phyloP scores from a whole-genome alignment of 371 early-diverging fungal species.

The Dichotomocladium elegans region DNA sequence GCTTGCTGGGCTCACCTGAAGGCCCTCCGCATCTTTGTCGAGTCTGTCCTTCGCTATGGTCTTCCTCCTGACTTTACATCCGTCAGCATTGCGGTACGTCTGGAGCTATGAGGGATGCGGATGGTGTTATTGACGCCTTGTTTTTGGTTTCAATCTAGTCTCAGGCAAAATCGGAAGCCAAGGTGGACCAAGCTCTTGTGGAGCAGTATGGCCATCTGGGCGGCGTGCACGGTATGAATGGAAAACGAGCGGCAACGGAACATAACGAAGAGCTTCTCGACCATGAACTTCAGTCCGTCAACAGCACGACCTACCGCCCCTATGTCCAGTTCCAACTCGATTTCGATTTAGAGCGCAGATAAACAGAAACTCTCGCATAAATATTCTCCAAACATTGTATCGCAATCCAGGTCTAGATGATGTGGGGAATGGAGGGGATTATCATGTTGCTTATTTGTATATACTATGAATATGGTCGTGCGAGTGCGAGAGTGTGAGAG shows the following conservation, averaged over 20 bases:
- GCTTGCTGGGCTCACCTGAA: conserved; percentile 92
- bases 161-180: conserved; percentile 73
- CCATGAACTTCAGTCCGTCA: conserved; percentile 73
- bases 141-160: conserved; percentile 36
- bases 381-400: too few relatives aligned
- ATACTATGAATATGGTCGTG: neutral
- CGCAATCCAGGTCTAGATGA: too few relatives aligned
- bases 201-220: conserved; percentile 65
- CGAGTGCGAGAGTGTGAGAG: neutral
- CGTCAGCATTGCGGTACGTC: conserved; percentile 67
- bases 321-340: conserved; percentile 81
- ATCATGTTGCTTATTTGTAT: too few relatives aligned
- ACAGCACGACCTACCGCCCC: conserved; percentile 88
- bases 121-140: neutral
- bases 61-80: conserved; percentile 93
- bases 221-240: conserved; percentile 46
- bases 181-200: conserved; percentile 69
- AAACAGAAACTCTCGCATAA: neutral
- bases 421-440: too few relatives aligned
- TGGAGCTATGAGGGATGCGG: too few relatives aligned
- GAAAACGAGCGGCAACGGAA: conserved; percentile 26
- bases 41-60: conserved; percentile 95
- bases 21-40: conserved; percentile 90
- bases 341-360: conserved; percentile 48
- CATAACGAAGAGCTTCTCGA: conserved; percentile 64